Evolutionary conservation across 2,329 filamentous ascomycete species (phyloP), one percentile per base, ranked within the genome.

Genomic region (Exophiala oligosperma): DNA sequence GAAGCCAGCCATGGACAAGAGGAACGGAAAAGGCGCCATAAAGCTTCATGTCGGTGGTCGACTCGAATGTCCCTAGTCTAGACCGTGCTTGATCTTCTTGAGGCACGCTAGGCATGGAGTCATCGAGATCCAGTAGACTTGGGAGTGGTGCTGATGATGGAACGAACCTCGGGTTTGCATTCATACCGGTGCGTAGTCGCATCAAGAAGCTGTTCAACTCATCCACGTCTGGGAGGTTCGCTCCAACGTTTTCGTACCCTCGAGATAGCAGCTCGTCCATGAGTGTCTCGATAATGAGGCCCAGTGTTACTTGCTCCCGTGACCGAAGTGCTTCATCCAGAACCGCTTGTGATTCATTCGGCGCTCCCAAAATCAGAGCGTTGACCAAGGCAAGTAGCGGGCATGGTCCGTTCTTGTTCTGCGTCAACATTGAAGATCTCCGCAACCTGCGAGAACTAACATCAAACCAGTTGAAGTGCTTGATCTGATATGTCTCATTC

Each of bases 321-420:
- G 88, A 88, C 38, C 86, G 80, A 11, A 99, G 77, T 0, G 89
- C 87, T 61, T 92, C 89, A 0, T 93, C 83, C 17, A 97, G 81
- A 0, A 89, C 87, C 0, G 91, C 89, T 35, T 89, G 66, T 65
- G 78, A 50, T 71, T 84, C 80, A 2, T 85, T 79, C 1, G 89
- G 87, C 0, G 92, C 93, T 2, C 91, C 92, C 54, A 99, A 77
- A 0, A 91, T 89, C 14, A 99, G 79, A 1, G 92, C 92, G 71
- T 99, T 99, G 58, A 97, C 92, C 4, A 99, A 79, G 1, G 94
- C 94, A 26, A 99, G 84, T 12, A 99, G 76, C 1, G 94, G 94
- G 72, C 94, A 99, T 1, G 94, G 94, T 0, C 94, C 94, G 68
- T 99, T 99, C 56, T 88, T 85, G 66, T 97, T 97, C 70, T 99